phyloP scores from a whole-genome alignment of 1,139 yeast species.

The Pneumocystis oryctolagi region DNA sequence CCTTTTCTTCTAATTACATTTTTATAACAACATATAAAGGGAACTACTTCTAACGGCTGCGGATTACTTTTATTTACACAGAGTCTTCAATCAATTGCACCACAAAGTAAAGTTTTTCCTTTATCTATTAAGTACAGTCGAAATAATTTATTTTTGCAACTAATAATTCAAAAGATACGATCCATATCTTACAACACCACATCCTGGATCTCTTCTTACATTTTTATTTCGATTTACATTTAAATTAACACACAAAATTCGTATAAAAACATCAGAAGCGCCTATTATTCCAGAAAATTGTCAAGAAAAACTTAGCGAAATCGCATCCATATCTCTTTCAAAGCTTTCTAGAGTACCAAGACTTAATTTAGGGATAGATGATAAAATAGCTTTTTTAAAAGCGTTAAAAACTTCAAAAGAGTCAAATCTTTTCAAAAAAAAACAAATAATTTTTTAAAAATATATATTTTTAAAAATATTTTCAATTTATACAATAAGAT shows the following conservation, averaged over 20 bases:
- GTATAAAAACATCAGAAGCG: constrained; percentile 4
- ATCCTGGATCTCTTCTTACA: constrained; percentile 4
- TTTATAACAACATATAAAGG: constrained; percentile 5
- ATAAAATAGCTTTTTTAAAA: constrained; percentile 6
- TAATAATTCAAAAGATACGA: background rate
- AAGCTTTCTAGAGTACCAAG: constrained; percentile 6
- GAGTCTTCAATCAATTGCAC: background rate
- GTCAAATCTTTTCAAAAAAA: background rate
- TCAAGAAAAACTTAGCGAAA: background rate
- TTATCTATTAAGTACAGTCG: background rate
- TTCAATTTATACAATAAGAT: no score
- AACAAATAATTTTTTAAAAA: no score
- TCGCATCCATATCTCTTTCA: constrained; percentile 1
- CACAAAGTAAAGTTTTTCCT: background rate
- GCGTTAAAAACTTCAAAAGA: constrained; percentile 1
- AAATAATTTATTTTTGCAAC: background rate
- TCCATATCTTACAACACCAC: constrained; percentile 7
- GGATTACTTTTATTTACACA: constrained; percentile 9
- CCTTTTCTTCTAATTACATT: background rate
- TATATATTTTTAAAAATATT: no score
- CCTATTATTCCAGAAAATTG: constrained; percentile 4
- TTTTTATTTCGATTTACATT: constrained; percentile 6
- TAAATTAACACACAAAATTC: constrained; percentile 3
- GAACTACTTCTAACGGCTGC: constrained; percentile 8
- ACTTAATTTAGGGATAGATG: constrained; percentile 5